Percentiles rank a stretch among this genome's conserved stretches.
These are phyloP conservation scores for Stevia rebaudiana DNA, from an alignment of 140 eudicot genomes.

Conservation along the genomic window DNA sequence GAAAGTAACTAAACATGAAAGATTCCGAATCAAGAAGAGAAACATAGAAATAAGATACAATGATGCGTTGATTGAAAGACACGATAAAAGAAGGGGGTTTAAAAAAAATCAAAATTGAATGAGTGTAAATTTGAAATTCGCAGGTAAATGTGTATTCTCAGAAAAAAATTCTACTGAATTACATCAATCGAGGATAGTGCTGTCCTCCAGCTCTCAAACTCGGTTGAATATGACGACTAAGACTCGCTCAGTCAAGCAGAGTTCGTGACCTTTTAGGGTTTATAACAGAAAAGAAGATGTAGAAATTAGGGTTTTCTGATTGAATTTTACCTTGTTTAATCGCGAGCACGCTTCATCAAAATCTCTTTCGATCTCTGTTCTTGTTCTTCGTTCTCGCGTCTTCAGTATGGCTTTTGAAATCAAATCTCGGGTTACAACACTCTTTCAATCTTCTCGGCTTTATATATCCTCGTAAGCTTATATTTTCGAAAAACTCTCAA, in stretches of 20 bases:
- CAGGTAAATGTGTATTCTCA: background rate
- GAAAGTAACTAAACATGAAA: background rate
- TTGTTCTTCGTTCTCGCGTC: background rate
- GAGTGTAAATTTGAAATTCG: background rate
- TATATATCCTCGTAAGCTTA: slow-evolving; percentile 19
- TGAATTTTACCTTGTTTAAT: slow-evolving; percentile 24
- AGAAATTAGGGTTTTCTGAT: slow-evolving; percentile 21
- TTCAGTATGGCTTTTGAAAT: slow-evolving; percentile 26
- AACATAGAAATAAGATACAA: background rate
- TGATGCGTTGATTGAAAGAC: background rate
- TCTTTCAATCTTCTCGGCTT: slow-evolving; percentile 37
- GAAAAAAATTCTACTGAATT: background rate
- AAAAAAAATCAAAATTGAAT: slow-evolving; percentile 6
- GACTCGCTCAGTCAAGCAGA: slow-evolving; percentile 25
- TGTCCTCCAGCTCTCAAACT: slow-evolving; percentile 12
- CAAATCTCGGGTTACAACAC: slow-evolving; percentile 22
- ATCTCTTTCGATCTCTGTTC: slow-evolving; percentile 28
- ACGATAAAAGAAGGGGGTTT: slow-evolving; percentile 17
- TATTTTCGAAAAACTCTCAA: slow-evolving; percentile 11
- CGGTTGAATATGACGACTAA: slow-evolving; percentile 14
- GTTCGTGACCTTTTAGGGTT: slow-evolving; percentile 26
- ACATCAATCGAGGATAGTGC: slow-evolving; percentile 15
- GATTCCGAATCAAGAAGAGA: background rate
- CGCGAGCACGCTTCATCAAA: slow-evolving; percentile 25
- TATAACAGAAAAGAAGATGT: slow-evolving; percentile 19